These are phyloP conservation scores for Apiospora aurea DNA, from an alignment of 2,329 filamentous ascomycete genomes.

Conservation along the genomic window DNA sequence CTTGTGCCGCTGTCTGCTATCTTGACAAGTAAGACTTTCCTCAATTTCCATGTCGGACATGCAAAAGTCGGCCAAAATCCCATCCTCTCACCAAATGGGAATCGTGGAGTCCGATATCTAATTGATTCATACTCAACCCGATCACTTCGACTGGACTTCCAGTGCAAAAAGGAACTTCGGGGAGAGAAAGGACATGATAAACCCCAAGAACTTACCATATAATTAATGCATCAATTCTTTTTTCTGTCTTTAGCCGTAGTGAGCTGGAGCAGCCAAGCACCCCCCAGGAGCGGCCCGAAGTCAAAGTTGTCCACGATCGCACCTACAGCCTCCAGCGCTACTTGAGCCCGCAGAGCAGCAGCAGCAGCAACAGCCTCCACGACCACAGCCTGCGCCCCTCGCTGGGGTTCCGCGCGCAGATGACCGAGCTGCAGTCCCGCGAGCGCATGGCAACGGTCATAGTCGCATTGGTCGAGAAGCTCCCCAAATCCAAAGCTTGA, in stretches of 20 bases:
- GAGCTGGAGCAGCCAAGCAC: conserved; percentile 1
- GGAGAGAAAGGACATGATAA: too few relatives aligned
- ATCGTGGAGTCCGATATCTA: neutral
- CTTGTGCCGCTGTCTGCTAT: conserved; percentile 7
- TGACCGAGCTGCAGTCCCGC: conserved; percentile 14
- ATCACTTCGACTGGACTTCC: neutral
- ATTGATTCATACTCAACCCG: neutral
- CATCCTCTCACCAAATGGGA: neutral
- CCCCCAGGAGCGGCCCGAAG: conserved; percentile 25
- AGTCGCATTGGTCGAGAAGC: neutral
- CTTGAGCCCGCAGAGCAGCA: conserved; percentile 24
- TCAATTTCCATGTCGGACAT: neutral
- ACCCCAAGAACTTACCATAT: neutral
- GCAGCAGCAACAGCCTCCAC: conserved; percentile 16
- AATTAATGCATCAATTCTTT: neutral
- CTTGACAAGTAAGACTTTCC: conserved; percentile 9
- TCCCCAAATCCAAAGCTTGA: neutral
- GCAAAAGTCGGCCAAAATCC: neutral
- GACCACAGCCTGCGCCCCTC: conserved; percentile 25
- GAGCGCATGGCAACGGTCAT: conserved; percentile 3
- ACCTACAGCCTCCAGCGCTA: conserved; percentile 21
- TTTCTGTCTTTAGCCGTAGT: neutral
- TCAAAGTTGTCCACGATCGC: conserved; percentile 21
- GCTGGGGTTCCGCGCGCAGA: conserved; percentile 23
- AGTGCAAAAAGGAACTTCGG: neutral